Conservation (phyloP, 106 monocot genomes). For the Allium sativum region DNA sequence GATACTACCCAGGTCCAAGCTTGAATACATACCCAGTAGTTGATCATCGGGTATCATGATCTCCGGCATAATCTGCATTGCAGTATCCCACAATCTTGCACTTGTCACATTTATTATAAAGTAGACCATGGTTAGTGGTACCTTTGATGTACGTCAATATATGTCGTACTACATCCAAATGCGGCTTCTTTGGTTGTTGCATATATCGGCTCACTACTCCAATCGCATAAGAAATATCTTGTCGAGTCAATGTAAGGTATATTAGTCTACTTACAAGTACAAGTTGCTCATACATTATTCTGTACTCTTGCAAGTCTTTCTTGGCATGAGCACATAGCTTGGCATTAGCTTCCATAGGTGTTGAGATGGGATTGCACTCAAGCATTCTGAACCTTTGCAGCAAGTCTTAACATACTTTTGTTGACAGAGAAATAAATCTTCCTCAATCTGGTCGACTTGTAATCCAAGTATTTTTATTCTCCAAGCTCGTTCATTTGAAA, state of each 20-base stretch:
- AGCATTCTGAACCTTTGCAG: background rate
- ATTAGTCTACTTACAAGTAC: background rate
- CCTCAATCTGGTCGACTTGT: background rate
- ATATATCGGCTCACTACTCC: background rate
- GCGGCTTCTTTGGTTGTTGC: background rate
- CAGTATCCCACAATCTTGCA: background rate
- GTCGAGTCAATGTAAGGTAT: background rate
- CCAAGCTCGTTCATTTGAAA: constrained; percentile 1
- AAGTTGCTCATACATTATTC: constrained; percentile 1
- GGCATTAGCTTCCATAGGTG: background rate
- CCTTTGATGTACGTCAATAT: background rate
- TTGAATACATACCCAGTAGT: background rate
- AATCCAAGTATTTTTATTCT: background rate
- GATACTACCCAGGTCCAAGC: background rate
- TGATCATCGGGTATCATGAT: background rate
- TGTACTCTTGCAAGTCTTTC: background rate
- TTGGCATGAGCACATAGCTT: background rate
- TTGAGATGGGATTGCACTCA: background rate
- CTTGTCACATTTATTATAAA: background rate
- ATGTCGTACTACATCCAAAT: background rate
- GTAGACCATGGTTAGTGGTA: background rate
- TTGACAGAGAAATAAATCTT: constrained; percentile 1
- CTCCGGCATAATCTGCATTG: background rate
- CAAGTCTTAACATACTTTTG: background rate
- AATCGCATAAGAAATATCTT: background rate